Evolutionary conservation across 2,329 filamentous ascomycete species (phyloP).

Genomic region (Cadophora sp.): DNA sequence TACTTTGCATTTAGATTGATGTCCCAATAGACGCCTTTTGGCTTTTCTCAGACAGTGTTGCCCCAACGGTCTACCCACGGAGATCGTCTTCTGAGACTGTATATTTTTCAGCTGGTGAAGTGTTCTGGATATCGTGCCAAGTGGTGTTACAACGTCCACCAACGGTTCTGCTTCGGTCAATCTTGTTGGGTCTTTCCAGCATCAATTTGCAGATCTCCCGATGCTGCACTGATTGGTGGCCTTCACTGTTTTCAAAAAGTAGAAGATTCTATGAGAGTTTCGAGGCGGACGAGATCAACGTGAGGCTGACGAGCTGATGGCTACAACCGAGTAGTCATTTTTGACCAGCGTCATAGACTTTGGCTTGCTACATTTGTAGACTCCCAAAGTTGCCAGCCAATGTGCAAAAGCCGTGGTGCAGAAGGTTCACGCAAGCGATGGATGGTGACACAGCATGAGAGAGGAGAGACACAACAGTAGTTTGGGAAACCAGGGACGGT

Average conservation of each 20-base stretch:
- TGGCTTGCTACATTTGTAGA: background rate
- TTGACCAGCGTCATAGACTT: background rate
- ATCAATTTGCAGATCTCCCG: background rate
- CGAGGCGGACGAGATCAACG: background rate
- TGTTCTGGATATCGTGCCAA: background rate
- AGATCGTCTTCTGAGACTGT: background rate
- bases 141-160: background rate
- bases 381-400: background rate
- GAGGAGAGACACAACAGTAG: background rate
- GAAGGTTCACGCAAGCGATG: background rate
- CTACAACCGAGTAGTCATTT: background rate
- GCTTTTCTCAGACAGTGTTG: background rate
- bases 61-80: background rate
- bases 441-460: constrained; percentile 7
- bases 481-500: background rate
- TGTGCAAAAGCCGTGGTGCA: background rate
- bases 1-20: background rate
- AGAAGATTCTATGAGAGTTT: background rate
- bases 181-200: background rate
- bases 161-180: background rate
- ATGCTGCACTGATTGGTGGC: background rate
- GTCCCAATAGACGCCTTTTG: constrained; percentile 5
- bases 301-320: background rate
- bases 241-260: too few species aligned
- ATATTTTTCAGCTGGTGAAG: background rate